Evolutionary conservation across 2,329 filamentous ascomycete genomes (phyloP).

Genomic region (Ascochyta koolunga): DNA sequence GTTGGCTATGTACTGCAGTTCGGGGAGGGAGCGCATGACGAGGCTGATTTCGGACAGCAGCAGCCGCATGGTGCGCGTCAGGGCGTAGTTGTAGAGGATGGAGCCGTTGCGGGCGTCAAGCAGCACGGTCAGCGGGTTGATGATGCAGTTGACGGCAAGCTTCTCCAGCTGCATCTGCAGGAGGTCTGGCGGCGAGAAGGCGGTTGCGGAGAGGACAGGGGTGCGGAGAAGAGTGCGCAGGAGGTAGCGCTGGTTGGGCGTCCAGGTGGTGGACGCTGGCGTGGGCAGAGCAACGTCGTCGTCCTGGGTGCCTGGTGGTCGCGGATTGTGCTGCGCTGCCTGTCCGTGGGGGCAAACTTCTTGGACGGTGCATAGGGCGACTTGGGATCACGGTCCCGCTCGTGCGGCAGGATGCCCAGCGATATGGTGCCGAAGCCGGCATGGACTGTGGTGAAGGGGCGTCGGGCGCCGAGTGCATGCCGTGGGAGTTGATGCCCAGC

Average conservation of each 20-base stretch:
- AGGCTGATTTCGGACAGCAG: slow-evolving; percentile 76
- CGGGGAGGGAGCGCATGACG: slow-evolving; percentile 76
- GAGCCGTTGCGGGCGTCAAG: slow-evolving; percentile 77
- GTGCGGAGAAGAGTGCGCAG: slow-evolving; percentile 68
- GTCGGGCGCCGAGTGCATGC: slow-evolving; percentile 53
- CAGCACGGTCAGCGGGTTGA: slow-evolving; percentile 82
- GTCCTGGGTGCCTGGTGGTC: slow-evolving; percentile 22
- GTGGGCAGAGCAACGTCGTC: slow-evolving; percentile 18
- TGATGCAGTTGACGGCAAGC: slow-evolving; percentile 74
- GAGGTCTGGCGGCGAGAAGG: slow-evolving; percentile 65
- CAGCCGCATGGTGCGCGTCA: slow-evolving; percentile 70
- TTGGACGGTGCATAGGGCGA: slow-evolving; percentile 33
- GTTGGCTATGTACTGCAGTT: slow-evolving; percentile 68
- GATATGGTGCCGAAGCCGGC: slow-evolving; percentile 65
- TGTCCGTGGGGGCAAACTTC: slow-evolving; percentile 18
- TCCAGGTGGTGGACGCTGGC: slow-evolving; percentile 37
- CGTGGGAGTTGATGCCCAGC: slow-evolving; percentile 69
- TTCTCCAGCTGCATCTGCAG: slow-evolving; percentile 78
- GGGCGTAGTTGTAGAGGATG: slow-evolving; percentile 69
- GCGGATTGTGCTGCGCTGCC: slow-evolving; percentile 7
- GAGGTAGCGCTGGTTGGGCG: slow-evolving; percentile 63
- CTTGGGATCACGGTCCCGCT: slow-evolving; percentile 32
- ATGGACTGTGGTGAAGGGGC: slow-evolving; percentile 61
- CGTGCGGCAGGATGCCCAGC: slow-evolving; percentile 58
- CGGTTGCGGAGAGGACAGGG: slow-evolving; percentile 66